Conservation (phyloP, 768 basidiomycete species). For the Tremella mesenterica region DNA sequence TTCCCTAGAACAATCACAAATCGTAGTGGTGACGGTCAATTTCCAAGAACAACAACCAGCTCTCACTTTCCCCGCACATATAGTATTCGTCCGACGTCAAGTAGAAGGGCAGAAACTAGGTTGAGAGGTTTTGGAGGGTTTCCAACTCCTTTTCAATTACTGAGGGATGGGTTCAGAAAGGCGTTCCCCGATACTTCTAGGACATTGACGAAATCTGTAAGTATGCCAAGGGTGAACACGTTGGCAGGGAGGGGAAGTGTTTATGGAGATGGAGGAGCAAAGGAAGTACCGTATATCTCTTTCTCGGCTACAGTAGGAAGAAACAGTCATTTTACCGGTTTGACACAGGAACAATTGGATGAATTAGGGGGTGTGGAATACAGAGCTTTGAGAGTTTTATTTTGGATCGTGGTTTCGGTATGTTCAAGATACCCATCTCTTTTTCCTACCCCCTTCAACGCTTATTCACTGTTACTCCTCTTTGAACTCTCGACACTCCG, state of each 20-base stretch:
- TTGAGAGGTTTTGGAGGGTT: slow-evolving; percentile 44
- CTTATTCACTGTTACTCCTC: too few relatives aligned
- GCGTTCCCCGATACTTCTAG: slow-evolving; percentile 60
- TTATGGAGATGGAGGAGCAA: slow-evolving; percentile 44
- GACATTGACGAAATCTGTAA: slow-evolving; percentile 60
- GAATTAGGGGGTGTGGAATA: slow-evolving; percentile 93
- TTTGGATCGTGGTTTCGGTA: slow-evolving; percentile 72
- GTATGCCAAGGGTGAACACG: slow-evolving; percentile 59
- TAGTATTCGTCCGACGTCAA: slow-evolving; percentile 27
- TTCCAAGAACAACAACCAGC: slow-evolving; percentile 27
- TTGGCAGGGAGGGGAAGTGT: slow-evolving; percentile 43
- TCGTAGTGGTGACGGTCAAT: slow-evolving; percentile 12
- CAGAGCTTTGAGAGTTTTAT: slow-evolving; percentile 65
- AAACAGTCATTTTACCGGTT: slow-evolving; percentile 54
- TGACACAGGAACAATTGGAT: slow-evolving; percentile 75
- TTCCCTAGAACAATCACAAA: slow-evolving; percentile 40
- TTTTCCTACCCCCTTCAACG: too few relatives aligned
- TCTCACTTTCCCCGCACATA: slow-evolving; percentile 34
- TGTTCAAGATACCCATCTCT: slow-evolving; percentile 46
- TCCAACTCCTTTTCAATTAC: slow-evolving; percentile 42
- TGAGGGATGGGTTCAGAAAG: slow-evolving; percentile 50
- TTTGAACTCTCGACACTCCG: too few relatives aligned
- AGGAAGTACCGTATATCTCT: slow-evolving; percentile 65
- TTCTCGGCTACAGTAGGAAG: slow-evolving; percentile 78
- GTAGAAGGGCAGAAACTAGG: slow-evolving; percentile 19